These are phyloP conservation scores for Nicotiana attenuata DNA, from an alignment of 257 asterid genomes.

Conservation along the genomic window DNA sequence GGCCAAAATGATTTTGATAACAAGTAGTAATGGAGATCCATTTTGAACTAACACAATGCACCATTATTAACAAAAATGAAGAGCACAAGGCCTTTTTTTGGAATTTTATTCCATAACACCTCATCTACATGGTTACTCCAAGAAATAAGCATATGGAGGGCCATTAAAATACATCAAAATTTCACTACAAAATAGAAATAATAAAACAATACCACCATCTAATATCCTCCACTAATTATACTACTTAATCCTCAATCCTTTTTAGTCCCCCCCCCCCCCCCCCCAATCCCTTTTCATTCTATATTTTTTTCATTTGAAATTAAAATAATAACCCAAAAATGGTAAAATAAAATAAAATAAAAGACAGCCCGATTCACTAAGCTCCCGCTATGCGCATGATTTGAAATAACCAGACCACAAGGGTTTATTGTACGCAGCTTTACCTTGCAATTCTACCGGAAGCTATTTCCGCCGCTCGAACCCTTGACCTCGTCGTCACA, in stretches of 20 bases:
- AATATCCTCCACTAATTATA: not conserved
- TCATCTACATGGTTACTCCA: not conserved
- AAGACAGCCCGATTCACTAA: no score
- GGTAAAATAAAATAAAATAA: not conserved
- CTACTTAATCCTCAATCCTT: not conserved
- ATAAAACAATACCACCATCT: not conserved
- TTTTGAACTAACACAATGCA: not conserved
- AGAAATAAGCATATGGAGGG: not conserved
- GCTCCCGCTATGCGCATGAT: no score
- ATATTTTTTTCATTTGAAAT: not conserved
- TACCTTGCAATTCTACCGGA: no score
- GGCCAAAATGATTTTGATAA: no score
- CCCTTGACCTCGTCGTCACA: not conserved
- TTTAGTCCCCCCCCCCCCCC: not conserved
- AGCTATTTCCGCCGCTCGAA: not conserved
- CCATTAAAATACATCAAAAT: not conserved
- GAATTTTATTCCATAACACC: not conserved
- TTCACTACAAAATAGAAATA: not conserved
- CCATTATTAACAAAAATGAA: not conserved
- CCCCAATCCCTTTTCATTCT: not conserved
- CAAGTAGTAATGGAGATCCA: not conserved
- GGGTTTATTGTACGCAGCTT: fast-evolving
- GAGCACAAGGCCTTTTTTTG: not conserved
- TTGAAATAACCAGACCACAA: no score
- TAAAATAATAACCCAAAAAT: not conserved